Conservation (phyloP, 192 early-diverging fungal species). For the Podila epigama region DNA sequence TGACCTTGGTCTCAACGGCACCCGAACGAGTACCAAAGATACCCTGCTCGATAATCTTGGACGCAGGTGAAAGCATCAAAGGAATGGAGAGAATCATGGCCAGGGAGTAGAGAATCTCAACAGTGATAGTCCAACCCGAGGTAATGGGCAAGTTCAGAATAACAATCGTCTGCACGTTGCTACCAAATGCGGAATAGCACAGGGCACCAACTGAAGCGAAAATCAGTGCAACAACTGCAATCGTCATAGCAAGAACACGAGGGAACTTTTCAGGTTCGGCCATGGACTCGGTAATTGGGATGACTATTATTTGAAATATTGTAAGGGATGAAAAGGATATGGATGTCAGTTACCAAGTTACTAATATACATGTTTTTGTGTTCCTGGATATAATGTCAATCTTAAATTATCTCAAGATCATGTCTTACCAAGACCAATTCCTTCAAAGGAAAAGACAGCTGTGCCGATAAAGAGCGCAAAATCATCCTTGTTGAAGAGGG, state of each 20-base stretch:
- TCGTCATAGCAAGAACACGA: slow-evolving; percentile 71
- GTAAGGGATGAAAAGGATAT: not conserved
- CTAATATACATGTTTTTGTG: too few relatives aligned
- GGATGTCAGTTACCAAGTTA: too few relatives aligned
- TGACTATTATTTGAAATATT: slow-evolving; percentile 52
- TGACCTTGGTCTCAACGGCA: slow-evolving; percentile 71
- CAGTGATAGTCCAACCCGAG: slow-evolving; percentile 58
- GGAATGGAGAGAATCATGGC: slow-evolving; percentile 92
- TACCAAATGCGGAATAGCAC: slow-evolving; percentile 82
- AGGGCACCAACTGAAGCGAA: slow-evolving; percentile 79
- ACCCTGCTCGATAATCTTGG: slow-evolving; percentile 81
- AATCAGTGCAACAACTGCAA: slow-evolving; percentile 71
- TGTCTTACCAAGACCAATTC: slow-evolving; percentile 77
- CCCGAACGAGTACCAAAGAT: slow-evolving; percentile 71
- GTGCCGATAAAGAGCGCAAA: slow-evolving; percentile 93
- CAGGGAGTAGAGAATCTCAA: slow-evolving; percentile 84
- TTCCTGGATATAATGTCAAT: not conserved
- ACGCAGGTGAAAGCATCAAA: slow-evolving; percentile 84
- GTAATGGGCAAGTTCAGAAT: slow-evolving; percentile 82
- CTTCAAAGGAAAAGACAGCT: slow-evolving; percentile 93
- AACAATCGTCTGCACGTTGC: slow-evolving; percentile 83
- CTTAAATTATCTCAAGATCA: too few relatives aligned
- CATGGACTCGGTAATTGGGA: slow-evolving; percentile 82
- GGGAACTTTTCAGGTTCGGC: slow-evolving; percentile 82
- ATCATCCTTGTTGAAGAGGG: slow-evolving; percentile 72